Evolutionary conservation across 2,329 filamentous ascomycete species (phyloP), one percentile per base, ranked within the genome.

Genomic region (Venturia aucupariae): DNA sequence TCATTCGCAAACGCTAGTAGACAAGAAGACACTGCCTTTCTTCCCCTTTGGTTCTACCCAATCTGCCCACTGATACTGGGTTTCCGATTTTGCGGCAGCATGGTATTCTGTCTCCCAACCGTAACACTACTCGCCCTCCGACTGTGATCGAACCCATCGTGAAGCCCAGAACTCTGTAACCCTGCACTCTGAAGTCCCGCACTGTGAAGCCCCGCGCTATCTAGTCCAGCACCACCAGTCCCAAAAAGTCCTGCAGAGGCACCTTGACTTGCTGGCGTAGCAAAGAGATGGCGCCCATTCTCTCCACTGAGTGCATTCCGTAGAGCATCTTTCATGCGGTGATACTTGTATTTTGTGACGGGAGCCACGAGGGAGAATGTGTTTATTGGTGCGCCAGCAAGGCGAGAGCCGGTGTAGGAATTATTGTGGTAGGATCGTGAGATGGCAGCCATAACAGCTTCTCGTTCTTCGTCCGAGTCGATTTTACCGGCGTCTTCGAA

Each of bases 401-500:
- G 35, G 4, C 64, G 64, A 8, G 64, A 42, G 1, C 59, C 57
- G 8, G 64, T 62, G 19, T 64, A 38, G 11, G 64, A 60, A 42
- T 65, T 54, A 11, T 27, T 42, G n/a, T 51, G 64, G 19, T 48
- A 51, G 78, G 90, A 91, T 63, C 86, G 85, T 30, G 86, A 81
- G 39, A 82, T 82, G 8, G 90, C 90, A 39, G 84, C 81, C 91
- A 97, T 96, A 62, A 97, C 90, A 0, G 88, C 83, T 60, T 92
- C 88, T 61, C 90, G 91, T 76, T 99, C 94, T 78, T 97, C 94
- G 72, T 99, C 94, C 2, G 90, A 94, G 75, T 99, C 94, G 44
- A 99, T 85, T 1, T 90, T 89, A 2, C 86, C 90, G 1, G 76
- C 75, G 6, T 86, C 86, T 67, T 90, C 90, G 65, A 84, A 84